Percentiles rank a stretch among this genome's conserved stretches.
Conservation (phyloP, 1,284 basidiomycete genomes). For the Puccinia horiana region DNA sequence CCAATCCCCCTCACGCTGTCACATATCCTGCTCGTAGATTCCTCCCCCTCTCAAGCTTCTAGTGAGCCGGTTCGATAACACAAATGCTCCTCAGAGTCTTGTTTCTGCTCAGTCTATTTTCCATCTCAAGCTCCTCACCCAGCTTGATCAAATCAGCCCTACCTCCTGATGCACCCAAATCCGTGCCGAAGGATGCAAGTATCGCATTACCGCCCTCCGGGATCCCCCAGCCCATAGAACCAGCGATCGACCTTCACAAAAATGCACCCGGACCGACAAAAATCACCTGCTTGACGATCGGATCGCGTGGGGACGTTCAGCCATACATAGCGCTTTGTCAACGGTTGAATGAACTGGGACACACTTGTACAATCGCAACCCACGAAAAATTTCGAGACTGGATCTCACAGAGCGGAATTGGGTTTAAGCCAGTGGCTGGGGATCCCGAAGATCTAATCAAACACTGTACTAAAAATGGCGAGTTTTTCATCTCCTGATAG, state of each 20-base stretch:
- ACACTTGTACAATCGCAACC: constrained; percentile 69
- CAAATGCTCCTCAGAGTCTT: neutral
- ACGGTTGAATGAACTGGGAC: constrained; percentile 64
- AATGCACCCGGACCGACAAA: neutral
- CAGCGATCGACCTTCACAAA: neutral
- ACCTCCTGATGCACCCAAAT: neutral
- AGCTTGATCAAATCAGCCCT: neutral
- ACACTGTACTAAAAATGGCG: constrained; percentile 51
- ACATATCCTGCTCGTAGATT: neutral
- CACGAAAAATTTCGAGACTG: constrained; percentile 68
- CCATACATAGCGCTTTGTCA: constrained; percentile 71
- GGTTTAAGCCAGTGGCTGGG: constrained; percentile 67
- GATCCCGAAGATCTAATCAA: constrained; percentile 67
- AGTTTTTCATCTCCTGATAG: neutral
- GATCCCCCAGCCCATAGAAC: neutral
- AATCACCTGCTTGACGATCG: constrained; percentile 53
- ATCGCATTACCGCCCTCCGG: neutral
- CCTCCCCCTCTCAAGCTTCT: neutral
- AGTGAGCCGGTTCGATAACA: neutral
- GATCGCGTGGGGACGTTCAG: constrained; percentile 67
- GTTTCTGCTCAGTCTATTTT: neutral
- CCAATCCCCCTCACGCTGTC: neutral
- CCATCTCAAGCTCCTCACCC: neutral
- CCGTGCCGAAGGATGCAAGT: neutral
- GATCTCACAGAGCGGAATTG: constrained; percentile 64